Evolutionary conservation across 345 rosid genomes (phyloP).

Genomic region (Ceriops decandra): DNA sequence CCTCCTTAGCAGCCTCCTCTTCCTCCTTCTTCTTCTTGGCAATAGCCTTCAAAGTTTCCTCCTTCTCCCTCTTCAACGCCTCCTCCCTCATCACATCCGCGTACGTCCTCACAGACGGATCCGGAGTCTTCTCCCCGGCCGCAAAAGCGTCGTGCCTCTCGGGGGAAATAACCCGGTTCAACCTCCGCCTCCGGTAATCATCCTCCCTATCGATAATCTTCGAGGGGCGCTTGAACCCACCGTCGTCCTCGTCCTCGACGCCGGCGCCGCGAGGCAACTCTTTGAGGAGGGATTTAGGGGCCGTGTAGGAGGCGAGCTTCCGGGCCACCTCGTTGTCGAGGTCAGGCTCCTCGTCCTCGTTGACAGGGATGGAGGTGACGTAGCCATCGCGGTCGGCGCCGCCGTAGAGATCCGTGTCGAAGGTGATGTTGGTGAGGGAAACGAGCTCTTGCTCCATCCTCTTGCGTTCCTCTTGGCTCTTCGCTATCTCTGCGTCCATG

Average conservation of each 20-base stretch:
- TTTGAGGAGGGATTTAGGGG: constrained; percentile 74
- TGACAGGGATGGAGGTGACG: constrained; percentile 68
- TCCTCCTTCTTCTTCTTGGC: constrained; percentile 74
- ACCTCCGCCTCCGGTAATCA: constrained; percentile 79
- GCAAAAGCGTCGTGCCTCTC: constrained; percentile 90
- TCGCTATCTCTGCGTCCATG: constrained; percentile 74
- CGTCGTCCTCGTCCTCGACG: constrained; percentile 48
- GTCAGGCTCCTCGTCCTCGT: constrained; percentile 84
- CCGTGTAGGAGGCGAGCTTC: constrained; percentile 81
- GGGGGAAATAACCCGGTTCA: constrained; percentile 83
- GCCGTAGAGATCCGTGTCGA: constrained; percentile 80
- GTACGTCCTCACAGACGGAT: constrained; percentile 65
- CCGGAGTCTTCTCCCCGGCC: constrained; percentile 91
- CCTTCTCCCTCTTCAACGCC: constrained; percentile 55
- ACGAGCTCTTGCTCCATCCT: constrained; percentile 75
- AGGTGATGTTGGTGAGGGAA: constrained; percentile 69
- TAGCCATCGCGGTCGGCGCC: constrained; percentile 63
- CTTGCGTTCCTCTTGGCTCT: constrained; percentile 76
- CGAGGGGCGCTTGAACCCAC: constrained; percentile 61
- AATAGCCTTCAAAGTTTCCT: constrained; percentile 51
- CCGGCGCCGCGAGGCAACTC: constrained; percentile 76
- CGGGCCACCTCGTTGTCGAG: constrained; percentile 67
- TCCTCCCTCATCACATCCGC: constrained; percentile 85
- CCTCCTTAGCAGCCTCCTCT: constrained; percentile 62
- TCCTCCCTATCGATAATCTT: constrained; percentile 85